Evolutionary conservation across 2,329 filamentous ascomycete genomes (phyloP), one percentile per base, ranked within the genome.

Genomic region (Sordariomycetes sp.): DNA sequence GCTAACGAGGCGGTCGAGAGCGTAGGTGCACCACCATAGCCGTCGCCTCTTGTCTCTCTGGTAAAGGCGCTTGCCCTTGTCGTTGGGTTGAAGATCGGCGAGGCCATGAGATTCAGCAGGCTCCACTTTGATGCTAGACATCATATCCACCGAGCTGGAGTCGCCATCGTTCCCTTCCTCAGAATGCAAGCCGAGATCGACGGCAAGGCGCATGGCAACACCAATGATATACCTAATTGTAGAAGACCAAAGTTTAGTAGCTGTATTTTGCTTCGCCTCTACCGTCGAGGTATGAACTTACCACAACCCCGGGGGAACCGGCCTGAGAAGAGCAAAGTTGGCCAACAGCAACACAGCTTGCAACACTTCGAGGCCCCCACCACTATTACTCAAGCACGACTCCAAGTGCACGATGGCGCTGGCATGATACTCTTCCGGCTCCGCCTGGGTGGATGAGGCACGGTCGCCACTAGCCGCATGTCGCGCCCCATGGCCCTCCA

Each of bases 1-100:
- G 65, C 90, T 94, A 55, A 97, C 92, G 5, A 97, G 82, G n/a
- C 92, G 82, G 70, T 97, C 92, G 57, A 97, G 83, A 5, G 89
- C 92, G 70, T 97, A 97, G 1, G 91, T 91, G 72, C 90, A 96
- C 92, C 94, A 97, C 90, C 91, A 97, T 15, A 97, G 76, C 35
- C 92, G 81, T 58, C 92, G 80, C 55, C 90, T 84, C 61, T 96
- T 79, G 68, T 97, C 94, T 56, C 92, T 84, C 45, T 90, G 79
- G 79, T 90, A 96, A 69, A 95, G 83, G 58, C 89, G 80, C 54
- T 87, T 80, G 76, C 69, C 85, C 70, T 74, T 87, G 77, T 69
- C 76, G 65, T 71, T 69, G 60, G 64, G 70, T 62, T 64, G 69
- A 57, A 62, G 66, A 63, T 65, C 59, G 48, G 58, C 53, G 24